These are phyloP conservation scores for Lactarius quietus DNA, from an alignment of 768 basidiomycete genomes.

Conservation along the genomic window DNA sequence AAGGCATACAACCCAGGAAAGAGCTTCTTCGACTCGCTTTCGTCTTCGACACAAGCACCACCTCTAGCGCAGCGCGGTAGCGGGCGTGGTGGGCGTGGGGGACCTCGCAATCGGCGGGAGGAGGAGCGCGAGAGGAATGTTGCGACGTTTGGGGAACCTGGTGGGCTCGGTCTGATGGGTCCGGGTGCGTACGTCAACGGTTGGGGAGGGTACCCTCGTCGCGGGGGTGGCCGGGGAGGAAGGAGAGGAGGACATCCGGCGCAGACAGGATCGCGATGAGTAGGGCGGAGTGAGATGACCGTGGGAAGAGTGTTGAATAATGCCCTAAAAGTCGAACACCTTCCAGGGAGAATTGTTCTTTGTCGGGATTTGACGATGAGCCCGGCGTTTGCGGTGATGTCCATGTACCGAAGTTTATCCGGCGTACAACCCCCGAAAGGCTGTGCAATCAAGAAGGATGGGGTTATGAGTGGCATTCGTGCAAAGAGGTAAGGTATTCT, in stretches of 20 bases:
- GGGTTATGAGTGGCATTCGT: not conserved
- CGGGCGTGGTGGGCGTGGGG: conserved; percentile 45
- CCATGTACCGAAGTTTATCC: not conserved
- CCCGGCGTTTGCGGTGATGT: not conserved
- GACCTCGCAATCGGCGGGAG: conserved; percentile 67
- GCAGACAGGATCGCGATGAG: conserved; percentile 25
- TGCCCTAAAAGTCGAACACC: conserved; percentile 4
- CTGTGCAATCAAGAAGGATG: not conserved
- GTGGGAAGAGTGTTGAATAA: not conserved
- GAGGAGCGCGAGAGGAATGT: conserved; percentile 84
- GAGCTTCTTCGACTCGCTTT: conserved; percentile 77
- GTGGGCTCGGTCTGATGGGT: conserved; percentile 72
- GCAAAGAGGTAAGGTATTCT: not conserved
- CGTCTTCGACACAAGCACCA: conserved; percentile 43
- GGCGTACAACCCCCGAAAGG: not conserved
- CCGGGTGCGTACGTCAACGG: conserved; percentile 77
- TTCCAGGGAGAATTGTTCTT: not conserved
- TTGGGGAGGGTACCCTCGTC: conserved; percentile 66
- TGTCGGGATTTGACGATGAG: not conserved
- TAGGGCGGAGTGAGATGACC: not conserved
- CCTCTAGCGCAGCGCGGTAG: conserved; percentile 39
- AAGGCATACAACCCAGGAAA: conserved; percentile 70
- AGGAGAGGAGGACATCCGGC: conserved; percentile 35
- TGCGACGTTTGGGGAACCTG: conserved; percentile 84
- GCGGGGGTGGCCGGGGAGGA: conserved; percentile 44